Evolutionary conservation across 441 rosid genomes (phyloP).

Genomic region (Pelargonium myrrhifolium): DNA sequence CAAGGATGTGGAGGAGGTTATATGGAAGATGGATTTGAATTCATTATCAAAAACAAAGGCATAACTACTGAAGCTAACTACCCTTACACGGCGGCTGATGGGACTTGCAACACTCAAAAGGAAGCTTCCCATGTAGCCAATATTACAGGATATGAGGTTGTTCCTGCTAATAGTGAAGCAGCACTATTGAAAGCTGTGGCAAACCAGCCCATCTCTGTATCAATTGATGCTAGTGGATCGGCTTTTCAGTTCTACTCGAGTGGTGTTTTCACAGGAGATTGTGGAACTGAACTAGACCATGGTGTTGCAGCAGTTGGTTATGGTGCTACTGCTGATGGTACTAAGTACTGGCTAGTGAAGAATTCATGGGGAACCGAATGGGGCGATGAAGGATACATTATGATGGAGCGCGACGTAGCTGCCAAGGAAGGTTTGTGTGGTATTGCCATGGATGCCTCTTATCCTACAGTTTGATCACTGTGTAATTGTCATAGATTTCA

Average conservation of each 20-base stretch:
- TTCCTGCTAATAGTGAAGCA: constrained; percentile 43
- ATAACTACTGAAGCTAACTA: constrained; percentile 21
- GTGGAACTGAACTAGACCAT: constrained; percentile 20
- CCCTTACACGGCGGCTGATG: constrained; percentile 19
- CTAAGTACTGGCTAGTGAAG: constrained; percentile 27
- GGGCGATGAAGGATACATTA: constrained; percentile 25
- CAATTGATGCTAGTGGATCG: constrained; percentile 82
- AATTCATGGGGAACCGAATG: constrained; percentile 26
- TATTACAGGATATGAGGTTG: constrained; percentile 45
- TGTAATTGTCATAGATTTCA: too few species aligned
- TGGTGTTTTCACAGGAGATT: constrained; percentile 19
- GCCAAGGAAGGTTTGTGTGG: constrained; percentile 26
- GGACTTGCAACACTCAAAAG: constrained; percentile 6
- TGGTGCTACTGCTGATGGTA: constrained; percentile 17
- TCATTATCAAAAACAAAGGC: constrained; percentile 16
- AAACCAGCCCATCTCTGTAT: constrained; percentile 66
- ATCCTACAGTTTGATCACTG: constrained; percentile 5
- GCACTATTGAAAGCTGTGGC: constrained; percentile 68
- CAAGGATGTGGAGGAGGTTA: constrained; percentile 20
- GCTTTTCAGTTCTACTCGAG: constrained; percentile 52
- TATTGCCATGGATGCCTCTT: constrained; percentile 25
- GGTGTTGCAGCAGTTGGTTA: constrained; percentile 21
- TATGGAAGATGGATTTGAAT: constrained; percentile 23
- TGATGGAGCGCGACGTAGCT: constrained; percentile 21
- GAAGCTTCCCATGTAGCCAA: too few species aligned